Evolutionary conservation across 805 yeast genomes (phyloP).

Genomic region (Wickerhamomyces queroliae): DNA sequence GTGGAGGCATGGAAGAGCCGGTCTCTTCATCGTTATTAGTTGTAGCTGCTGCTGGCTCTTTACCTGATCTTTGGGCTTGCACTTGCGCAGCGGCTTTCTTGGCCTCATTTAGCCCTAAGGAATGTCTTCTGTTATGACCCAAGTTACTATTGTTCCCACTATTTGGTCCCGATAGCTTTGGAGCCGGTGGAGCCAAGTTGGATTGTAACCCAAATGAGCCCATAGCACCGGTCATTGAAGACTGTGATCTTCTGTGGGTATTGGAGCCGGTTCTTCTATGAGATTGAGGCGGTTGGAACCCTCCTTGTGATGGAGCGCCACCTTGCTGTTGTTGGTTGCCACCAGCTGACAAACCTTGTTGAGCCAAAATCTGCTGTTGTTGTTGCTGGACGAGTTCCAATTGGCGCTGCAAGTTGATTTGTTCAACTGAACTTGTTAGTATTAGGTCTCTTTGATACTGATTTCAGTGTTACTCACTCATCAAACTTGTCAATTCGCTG

Average conservation of each 20-base stretch:
- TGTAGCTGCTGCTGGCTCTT: slow-evolving; percentile 7
- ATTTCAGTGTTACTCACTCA: slow-evolving; percentile 69
- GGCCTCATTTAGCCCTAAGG: slow-evolving; percentile 87
- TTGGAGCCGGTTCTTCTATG: slow-evolving; percentile 9
- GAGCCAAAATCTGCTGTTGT: slow-evolving; percentile 77
- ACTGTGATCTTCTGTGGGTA: slow-evolving; percentile 45
- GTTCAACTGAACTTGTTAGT: slow-evolving; percentile 49
- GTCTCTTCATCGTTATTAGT: slow-evolving; percentile 11
- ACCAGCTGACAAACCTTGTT: slow-evolving; percentile 35
- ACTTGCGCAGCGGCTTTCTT: slow-evolving; percentile 94
- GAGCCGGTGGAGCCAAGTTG: slow-evolving; percentile 21
- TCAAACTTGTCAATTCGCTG: slow-evolving; percentile 86
- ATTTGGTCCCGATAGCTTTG: slow-evolving; percentile 6
- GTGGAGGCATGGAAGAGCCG: slow-evolving; percentile 16
- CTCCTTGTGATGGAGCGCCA: slow-evolving; percentile 20
- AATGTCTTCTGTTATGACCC: slow-evolving; percentile 90
- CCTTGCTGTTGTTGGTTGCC: slow-evolving; percentile 38
- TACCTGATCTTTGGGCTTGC: slow-evolving; percentile 57
- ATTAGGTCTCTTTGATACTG: too few relatives aligned
- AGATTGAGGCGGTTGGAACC: slow-evolving; percentile 14
- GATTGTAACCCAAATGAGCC: slow-evolving; percentile 23
- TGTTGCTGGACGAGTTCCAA: slow-evolving; percentile 88
- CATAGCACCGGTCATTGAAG: slow-evolving; percentile 30
- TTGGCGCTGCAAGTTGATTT: slow-evolving; percentile 82
- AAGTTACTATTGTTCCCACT: slow-evolving; percentile 14